Evolutionary conservation across 805 yeast genomes (phyloP).

Genomic region (Candida gorgasii): DNA sequence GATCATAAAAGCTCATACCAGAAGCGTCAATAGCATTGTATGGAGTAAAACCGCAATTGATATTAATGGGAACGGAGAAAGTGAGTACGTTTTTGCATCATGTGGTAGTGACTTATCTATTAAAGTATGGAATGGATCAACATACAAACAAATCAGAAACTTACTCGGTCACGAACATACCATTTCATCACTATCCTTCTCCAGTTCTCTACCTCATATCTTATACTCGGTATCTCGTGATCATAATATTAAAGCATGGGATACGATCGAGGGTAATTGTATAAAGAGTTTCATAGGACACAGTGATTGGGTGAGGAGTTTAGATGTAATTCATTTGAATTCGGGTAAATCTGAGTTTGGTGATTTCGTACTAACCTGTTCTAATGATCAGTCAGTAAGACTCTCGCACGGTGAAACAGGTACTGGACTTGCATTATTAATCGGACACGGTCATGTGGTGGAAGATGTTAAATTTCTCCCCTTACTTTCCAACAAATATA

Average conservation of each 20-base stretch:
- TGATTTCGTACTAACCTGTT: constrained; percentile 66
- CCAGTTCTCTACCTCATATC: constrained; percentile 44
- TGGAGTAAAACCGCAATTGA: constrained; percentile 50
- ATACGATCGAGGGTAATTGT: constrained; percentile 66
- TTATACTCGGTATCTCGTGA: constrained; percentile 68
- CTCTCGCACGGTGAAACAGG: constrained; percentile 67
- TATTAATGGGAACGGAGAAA: constrained; percentile 19
- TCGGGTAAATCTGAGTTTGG: constrained; percentile 32
- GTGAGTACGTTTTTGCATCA: constrained; percentile 43
- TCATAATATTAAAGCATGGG: constrained; percentile 63
- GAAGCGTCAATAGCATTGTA: constrained; percentile 57
- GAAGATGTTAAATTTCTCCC: constrained; percentile 76
- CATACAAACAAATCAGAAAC: constrained; percentile 56
- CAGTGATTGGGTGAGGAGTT: constrained; percentile 81
- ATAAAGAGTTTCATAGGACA: constrained; percentile 71
- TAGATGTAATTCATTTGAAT: constrained; percentile 41
- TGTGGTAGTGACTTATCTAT: constrained; percentile 56
- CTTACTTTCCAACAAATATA: constrained; percentile 39
- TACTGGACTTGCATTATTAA: constrained; percentile 61
- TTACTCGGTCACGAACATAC: constrained; percentile 88
- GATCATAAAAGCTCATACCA: constrained; percentile 73
- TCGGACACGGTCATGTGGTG: constrained; percentile 83
- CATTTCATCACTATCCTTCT: constrained; percentile 62
- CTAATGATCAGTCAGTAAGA: constrained; percentile 75
- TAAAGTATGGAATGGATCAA: constrained; percentile 69